phyloP scores from a whole-genome alignment of 1,284 basidiomycete species.

The Pterulicium gracile region DNA sequence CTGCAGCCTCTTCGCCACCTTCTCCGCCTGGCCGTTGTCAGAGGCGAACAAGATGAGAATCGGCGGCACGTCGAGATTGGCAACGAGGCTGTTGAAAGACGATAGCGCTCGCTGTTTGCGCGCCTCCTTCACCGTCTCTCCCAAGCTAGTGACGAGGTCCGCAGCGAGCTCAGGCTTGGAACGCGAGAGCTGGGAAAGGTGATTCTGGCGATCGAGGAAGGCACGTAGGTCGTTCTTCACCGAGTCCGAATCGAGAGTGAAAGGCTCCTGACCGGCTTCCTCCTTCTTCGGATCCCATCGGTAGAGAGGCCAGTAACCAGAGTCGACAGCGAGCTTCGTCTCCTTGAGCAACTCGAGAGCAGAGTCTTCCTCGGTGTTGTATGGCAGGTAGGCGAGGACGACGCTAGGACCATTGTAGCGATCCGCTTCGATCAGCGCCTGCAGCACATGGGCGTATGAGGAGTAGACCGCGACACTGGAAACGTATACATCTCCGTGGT shows the following conservation, averaged over 20 bases:
- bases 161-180: constrained; percentile 74
- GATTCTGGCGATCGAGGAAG: constrained; percentile 95
- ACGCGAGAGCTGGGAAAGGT: constrained; percentile 85
- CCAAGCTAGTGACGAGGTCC: constrained; percentile 80
- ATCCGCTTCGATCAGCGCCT: constrained; percentile 89
- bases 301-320: constrained; percentile 98
- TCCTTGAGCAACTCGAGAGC: constrained; percentile 90
- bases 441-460: constrained; percentile 91
- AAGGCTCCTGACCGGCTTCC: constrained; percentile 67
- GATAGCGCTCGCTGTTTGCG: constrained; percentile 79
- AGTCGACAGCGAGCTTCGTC: constrained; percentile 94
- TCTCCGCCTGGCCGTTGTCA: constrained; percentile 92
- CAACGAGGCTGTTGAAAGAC: constrained; percentile 80
- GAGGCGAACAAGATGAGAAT: constrained; percentile 87
- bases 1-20: constrained; percentile 85
- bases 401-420: constrained; percentile 85
- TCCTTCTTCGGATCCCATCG: constrained; percentile 92
- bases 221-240: constrained; percentile 92
- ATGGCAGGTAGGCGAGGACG: constrained; percentile 92
- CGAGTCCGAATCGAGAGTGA: constrained; percentile 87
- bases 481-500: constrained; percentile 94
- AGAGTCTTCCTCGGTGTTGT: constrained; percentile 62
- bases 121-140: constrained; percentile 76
- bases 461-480: constrained; percentile 93
- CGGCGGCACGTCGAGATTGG: constrained; percentile 83